These are phyloP conservation scores for Chlamydomonas incerta DNA, from an alignment of 139 green algal species.

Conservation along the genomic window DNA sequence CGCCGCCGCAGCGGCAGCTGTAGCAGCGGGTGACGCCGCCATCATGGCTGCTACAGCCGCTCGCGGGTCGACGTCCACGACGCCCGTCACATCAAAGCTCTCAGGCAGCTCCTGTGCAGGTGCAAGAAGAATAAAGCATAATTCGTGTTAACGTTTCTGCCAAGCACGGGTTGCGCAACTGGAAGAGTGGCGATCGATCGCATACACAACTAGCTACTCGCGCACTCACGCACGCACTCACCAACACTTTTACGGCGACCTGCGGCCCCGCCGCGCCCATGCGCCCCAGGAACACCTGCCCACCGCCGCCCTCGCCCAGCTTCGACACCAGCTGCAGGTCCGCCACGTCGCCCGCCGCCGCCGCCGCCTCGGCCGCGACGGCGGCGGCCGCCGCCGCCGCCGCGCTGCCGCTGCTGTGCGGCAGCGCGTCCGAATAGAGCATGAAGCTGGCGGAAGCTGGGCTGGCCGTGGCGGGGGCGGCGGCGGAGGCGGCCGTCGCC, in stretches of 20 bases:
- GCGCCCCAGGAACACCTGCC: neutral
- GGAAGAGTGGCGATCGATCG: too few species aligned
- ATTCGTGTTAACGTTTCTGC: too few species aligned
- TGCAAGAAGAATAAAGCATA: too few species aligned
- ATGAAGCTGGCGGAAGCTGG: too few species aligned
- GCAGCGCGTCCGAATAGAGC: neutral
- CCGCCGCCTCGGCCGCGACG: neutral
- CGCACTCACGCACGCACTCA: too few species aligned
- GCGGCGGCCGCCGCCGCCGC: neutral
- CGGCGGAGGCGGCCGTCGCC: too few species aligned
- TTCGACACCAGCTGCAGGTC: neutral
- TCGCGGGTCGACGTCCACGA: neutral
- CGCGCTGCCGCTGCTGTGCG: slow-evolving; percentile 3
- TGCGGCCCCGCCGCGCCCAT: slow-evolving; percentile 4
- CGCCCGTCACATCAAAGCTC: neutral
- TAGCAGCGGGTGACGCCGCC: neutral
- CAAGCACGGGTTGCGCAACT: too few species aligned
- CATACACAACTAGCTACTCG: too few species aligned
- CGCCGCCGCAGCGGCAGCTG: too few species aligned
- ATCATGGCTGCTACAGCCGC: neutral
- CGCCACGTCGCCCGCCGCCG: neutral
- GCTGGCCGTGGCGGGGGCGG: too few species aligned
- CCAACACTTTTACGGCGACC: slow-evolving; percentile 28
- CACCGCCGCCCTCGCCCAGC: slow-evolving; percentile 8
- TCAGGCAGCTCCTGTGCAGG: neutral